Evolutionary conservation across 371 early-diverging fungal genomes (phyloP).

Genomic region (Mortierella sp.): DNA sequence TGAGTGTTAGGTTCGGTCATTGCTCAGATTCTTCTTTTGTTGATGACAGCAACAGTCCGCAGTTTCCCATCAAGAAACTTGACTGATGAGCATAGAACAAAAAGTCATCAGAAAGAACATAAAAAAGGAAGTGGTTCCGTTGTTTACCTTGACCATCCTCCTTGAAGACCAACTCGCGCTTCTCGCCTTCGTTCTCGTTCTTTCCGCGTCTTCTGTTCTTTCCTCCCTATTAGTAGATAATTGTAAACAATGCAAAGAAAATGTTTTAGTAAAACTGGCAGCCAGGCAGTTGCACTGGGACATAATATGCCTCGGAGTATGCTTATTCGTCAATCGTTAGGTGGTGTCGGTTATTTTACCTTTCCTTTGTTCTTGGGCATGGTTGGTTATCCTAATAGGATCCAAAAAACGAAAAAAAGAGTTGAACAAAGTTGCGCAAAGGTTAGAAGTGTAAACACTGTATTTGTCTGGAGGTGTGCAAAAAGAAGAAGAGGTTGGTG

Average conservation of each 20-base stretch:
- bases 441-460: background rate
- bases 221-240: slow-evolving; percentile 81
- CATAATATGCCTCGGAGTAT: too few relatives aligned
- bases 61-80: background rate
- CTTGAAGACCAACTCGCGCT: slow-evolving; percentile 95
- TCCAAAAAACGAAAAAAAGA: background rate
- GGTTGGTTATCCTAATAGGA: slow-evolving; percentile 37
- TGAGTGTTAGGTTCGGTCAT: background rate
- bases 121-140: background rate
- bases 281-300: too few relatives aligned
- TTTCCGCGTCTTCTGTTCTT: slow-evolving; percentile 98
- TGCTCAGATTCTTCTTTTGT: background rate
- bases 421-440: background rate
- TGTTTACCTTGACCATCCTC: slow-evolving; percentile 92
- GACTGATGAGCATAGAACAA: background rate
- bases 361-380: slow-evolving; percentile 96
- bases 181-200: slow-evolving; percentile 95
- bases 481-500: background rate
- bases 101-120: background rate
- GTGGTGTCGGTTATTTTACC: slow-evolving; percentile 52
- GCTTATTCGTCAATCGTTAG: too few relatives aligned
- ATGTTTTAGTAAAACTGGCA: slow-evolving; percentile 6
- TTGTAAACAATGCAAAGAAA: background rate
- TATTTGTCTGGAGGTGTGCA: background rate
- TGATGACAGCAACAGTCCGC: background rate